These are phyloP conservation scores for Deinandra increscens DNA, from an alignment of 129 eudicot species.

Conservation along the genomic window DNA sequence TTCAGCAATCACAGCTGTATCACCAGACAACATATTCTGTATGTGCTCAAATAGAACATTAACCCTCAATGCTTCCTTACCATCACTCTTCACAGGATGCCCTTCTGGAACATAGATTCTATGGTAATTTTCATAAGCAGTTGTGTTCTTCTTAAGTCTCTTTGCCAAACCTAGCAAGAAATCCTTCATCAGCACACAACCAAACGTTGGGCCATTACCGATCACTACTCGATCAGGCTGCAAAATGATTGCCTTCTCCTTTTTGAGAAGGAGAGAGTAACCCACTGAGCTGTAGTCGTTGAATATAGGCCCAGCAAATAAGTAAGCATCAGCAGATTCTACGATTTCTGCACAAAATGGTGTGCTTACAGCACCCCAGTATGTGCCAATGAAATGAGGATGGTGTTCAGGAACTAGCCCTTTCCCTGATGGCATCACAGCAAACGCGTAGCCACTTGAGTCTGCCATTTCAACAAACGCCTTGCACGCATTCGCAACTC, in stretches of 20 bases:
- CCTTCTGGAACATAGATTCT: conserved; percentile 55
- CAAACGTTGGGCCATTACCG: conserved; percentile 58
- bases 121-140: conserved; percentile 51
- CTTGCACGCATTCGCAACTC: conserved; percentile 46
- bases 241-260: conserved; percentile 54
- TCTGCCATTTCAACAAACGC: conserved; percentile 58
- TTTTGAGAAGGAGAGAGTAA: conserved; percentile 57
- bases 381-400: conserved; percentile 62
- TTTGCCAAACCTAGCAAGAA: conserved; percentile 49
- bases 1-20: conserved; percentile 63
- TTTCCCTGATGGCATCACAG: conserved; percentile 61
- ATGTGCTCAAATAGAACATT: conserved; percentile 54
- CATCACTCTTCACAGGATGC: too few relatives aligned
- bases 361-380: conserved; percentile 70
- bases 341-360: conserved; percentile 57
- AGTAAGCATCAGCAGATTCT: conserved; percentile 62
- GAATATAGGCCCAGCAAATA: conserved; percentile 59
- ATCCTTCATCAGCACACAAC: conserved; percentile 60
- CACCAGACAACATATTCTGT: conserved; percentile 48
- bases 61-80: conserved; percentile 48
- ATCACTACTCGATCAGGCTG: conserved; percentile 60
- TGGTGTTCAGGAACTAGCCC: conserved; percentile 62
- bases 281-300: conserved; percentile 73
- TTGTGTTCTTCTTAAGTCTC: conserved; percentile 31
- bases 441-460: conserved; percentile 51